These are phyloP conservation scores for Xylariaceae sp. DNA, from an alignment of 2,329 filamentous ascomycete species.

Conservation along the genomic window DNA sequence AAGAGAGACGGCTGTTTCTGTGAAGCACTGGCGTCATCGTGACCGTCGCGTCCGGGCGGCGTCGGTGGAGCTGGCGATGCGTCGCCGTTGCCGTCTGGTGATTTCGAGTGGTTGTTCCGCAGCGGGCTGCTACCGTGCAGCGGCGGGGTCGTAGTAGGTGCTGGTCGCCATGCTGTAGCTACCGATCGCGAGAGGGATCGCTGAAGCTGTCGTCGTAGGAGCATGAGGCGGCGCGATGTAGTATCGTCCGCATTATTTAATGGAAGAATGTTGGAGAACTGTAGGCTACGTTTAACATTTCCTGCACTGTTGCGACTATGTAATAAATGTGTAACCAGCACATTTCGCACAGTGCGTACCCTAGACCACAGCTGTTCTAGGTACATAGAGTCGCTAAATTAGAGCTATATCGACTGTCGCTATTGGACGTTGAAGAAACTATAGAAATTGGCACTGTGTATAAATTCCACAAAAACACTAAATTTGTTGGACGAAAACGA, in stretches of 20 bases:
- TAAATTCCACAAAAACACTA: slow-evolving; percentile 13
- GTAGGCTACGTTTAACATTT: not conserved
- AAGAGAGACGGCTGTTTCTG: slow-evolving; percentile 32
- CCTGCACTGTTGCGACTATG: not conserved
- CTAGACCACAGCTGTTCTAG: slow-evolving; percentile 1
- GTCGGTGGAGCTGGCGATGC: not conserved
- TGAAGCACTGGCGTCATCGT: not conserved
- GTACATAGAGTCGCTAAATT: not conserved
- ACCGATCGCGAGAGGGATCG: slow-evolving; percentile 37
- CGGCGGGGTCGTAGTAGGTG: slow-evolving; percentile 6
- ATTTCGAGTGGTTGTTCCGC: slow-evolving; percentile 1
- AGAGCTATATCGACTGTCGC: not conserved
- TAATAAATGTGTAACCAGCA: not conserved
- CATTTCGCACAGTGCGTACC: slow-evolving; percentile 2
- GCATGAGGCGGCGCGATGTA: slow-evolving; percentile 37
- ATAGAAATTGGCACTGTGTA: slow-evolving; percentile 6
- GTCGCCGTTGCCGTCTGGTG: no score
- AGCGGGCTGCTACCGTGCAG: slow-evolving; percentile 27
- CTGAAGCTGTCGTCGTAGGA: slow-evolving; percentile 38
- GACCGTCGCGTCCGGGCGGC: slow-evolving; percentile 2
- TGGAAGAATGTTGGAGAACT: slow-evolving; percentile 7
- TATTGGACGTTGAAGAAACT: not conserved
- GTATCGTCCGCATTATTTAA: slow-evolving; percentile 31
- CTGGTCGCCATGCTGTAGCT: slow-evolving; percentile 35
- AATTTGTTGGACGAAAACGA: not conserved